phyloP scores from a whole-genome alignment of 768 basidiomycete genomes.

The Mycena rosella region DNA sequence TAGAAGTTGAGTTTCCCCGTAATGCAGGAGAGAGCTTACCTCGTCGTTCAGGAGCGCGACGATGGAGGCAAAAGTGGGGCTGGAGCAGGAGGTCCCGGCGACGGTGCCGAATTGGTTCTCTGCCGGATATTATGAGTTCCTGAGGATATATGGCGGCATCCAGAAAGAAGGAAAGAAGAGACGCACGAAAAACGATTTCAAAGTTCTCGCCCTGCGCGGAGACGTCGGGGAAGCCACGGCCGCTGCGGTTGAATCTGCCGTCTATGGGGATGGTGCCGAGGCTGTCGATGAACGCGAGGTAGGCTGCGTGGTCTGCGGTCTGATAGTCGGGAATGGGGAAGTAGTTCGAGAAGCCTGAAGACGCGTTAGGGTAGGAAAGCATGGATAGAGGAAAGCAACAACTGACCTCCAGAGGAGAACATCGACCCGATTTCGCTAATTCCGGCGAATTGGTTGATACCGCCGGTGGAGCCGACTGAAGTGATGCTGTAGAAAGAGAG shows the following conservation, averaged over 20 bases:
- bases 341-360: conserved; percentile 58
- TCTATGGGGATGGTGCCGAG: conserved; percentile 27
- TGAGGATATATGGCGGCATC: conserved; percentile 5
- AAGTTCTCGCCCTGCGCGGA: conserved; percentile 55
- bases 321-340: conserved; percentile 37
- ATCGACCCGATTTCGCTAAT: conserved; percentile 50
- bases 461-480: conserved; percentile 22
- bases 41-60: conserved; percentile 58
- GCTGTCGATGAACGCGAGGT: conserved; percentile 15
- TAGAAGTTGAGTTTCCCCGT: conserved; percentile 12
- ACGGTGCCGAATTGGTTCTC: conserved; percentile 23
- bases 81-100: conserved; percentile 58
- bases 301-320: conserved; percentile 23
- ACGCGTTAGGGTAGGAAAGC: conserved; percentile 20
- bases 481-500: conserved; percentile 13
- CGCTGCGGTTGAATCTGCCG: conserved; percentile 42
- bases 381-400: conserved; percentile 42
- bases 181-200: conserved; percentile 5
- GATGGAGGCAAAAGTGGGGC: conserved; percentile 58
- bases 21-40: conserved; percentile 18
- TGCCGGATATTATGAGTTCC: conserved; percentile 9
- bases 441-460: conserved; percentile 36
- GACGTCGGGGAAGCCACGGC: conserved; percentile 54
- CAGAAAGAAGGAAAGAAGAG: conserved; percentile 4
- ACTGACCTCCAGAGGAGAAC: conserved; percentile 60